Base-by-base conservation (phyloP, 768 basidiomycete genomes). In the Boletus speciosus region DNA sequence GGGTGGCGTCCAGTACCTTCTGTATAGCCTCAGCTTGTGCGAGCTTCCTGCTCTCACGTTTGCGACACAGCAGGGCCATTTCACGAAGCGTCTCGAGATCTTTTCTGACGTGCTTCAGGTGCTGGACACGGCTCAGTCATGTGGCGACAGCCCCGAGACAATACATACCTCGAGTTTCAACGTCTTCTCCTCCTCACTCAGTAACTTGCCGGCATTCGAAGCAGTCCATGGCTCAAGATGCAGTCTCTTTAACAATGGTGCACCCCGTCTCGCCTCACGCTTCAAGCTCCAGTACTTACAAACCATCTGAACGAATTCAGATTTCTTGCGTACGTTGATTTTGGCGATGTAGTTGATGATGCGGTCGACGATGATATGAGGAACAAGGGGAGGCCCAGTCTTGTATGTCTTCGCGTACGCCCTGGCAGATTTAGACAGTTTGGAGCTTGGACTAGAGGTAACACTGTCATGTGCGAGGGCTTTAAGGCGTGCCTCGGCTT, bases 191-290 rank as follows among this genome's bases (percentile, higher is more conserved):
- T 88, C 86, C 19, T 94, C 90, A 5, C 84, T 90, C 63, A 91
- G 79, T 31, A 81, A 68, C 59, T 82, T 82, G 7, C 74, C 74
- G 6, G 78, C 78, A 16, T 84, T 79, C 39, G 80, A 83, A 3
- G 92, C 91, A 1, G 95, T 98, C 97, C 97, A 98, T 1, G 97
- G 96, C 74, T 99, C 96, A 27, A 98, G 75, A 73, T 99, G 94
- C 53, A 99, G 67, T 49, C 97, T 68, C 71, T 98, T 98, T 60
- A 99, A 71, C 56, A 98, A 71, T 11, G 97, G 96, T 9, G 97
- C 97, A 5, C 97, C 97, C 38, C 96, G 73, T 57, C 97, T 80
- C 1, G 85, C 92, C 67, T 98, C 96, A 5, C 97, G 77, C 73
- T 99, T 98, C 70, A 99, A 69, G 71, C 97, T 98, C 97, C 97